Conservation (phyloP, 192 early-diverging fungal species). For the Jimgerdemannia flammicorona region DNA sequence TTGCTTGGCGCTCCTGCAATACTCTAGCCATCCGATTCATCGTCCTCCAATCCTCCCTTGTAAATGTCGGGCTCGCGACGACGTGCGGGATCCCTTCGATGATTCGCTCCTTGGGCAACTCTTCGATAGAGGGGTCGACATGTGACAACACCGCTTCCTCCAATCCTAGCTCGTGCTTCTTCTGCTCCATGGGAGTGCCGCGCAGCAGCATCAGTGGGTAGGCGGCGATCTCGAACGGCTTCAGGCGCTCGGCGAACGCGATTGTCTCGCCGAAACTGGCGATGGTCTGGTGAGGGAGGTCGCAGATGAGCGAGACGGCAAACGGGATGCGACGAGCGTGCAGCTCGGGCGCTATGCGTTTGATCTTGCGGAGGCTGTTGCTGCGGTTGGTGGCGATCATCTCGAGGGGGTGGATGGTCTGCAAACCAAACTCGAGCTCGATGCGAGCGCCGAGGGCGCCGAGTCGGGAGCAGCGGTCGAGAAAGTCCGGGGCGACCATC, state of each 20-base stretch:
- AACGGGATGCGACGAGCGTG: neutral
- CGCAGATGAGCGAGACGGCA: conserved; percentile 17
- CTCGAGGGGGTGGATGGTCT: conserved; percentile 6
- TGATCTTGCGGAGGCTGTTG: conserved; percentile 6
- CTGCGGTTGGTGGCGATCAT: conserved; percentile 1
- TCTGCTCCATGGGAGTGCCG: conserved; percentile 8
- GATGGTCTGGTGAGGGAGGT: conserved; percentile 12
- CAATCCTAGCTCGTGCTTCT: conserved; percentile 4
- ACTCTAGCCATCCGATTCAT: no score
- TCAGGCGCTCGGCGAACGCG: neutral
- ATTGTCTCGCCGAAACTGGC: conserved; percentile 5
- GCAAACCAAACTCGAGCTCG: conserved; percentile 15
- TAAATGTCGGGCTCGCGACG: conserved; percentile 14
- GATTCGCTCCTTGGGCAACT: conserved; percentile 8
- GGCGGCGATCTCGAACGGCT: neutral
- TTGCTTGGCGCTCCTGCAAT: no score
- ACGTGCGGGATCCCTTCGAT: conserved; percentile 14
- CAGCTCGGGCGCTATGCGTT: conserved; percentile 1
- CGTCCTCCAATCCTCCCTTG: conserved; percentile 5
- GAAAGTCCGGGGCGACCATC: conserved; percentile 15
- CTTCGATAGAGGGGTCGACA: no score
- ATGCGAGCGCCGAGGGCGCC: conserved; percentile 1
- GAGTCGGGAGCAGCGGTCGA: conserved; percentile 1
- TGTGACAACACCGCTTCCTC: neutral
- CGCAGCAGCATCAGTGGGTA: conserved; percentile 15